These are phyloP conservation scores for Pestalotiopsis fici DNA, from an alignment of 2,329 filamentous ascomycete genomes.

Conservation along the genomic window DNA sequence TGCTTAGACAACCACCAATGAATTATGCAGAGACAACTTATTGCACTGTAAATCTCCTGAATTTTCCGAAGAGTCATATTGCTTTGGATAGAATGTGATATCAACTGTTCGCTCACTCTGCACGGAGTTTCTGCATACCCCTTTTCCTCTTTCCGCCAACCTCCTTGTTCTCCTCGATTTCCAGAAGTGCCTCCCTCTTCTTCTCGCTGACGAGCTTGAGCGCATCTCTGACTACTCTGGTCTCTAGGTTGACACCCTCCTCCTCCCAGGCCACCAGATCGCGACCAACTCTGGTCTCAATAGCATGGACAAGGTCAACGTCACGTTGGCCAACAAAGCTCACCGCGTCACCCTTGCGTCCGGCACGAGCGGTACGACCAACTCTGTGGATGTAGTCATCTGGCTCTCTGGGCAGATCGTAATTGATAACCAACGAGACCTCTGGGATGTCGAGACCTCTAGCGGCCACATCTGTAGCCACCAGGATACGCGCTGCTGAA, in stretches of 20 bases:
- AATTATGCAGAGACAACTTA: too few relatives aligned
- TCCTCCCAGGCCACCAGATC: slow-evolving; percentile 85
- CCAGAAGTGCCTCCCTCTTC: slow-evolving; percentile 87
- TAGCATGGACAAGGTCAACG: slow-evolving; percentile 85
- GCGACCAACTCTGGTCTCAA: slow-evolving; percentile 79
- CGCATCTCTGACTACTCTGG: slow-evolving; percentile 78
- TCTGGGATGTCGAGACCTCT: slow-evolving; percentile 94
- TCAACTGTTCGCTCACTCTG: slow-evolving; percentile 16
- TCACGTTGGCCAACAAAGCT: slow-evolving; percentile 93
- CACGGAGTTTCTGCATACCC: slow-evolving; percentile 57
- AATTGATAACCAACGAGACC: slow-evolving; percentile 89
- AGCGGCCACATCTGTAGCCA: slow-evolving; percentile 93
- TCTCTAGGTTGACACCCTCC: slow-evolving; percentile 93
- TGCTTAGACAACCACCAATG: too few relatives aligned
- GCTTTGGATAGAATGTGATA: background rate
- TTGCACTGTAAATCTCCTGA: too few relatives aligned
- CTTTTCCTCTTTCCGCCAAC: slow-evolving; percentile 81
- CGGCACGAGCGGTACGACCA: slow-evolving; percentile 91
- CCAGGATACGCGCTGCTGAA: slow-evolving; percentile 81
- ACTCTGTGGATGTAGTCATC: slow-evolving; percentile 98
- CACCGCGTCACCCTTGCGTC: slow-evolving; percentile 77
- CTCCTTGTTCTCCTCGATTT: slow-evolving; percentile 90
- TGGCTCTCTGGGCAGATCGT: slow-evolving; percentile 91
- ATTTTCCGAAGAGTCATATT: too few relatives aligned
- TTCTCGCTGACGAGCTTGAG: slow-evolving; percentile 93